Percentiles rank a stretch among this genome's conserved stretches.
These are phyloP conservation scores for Cetraspora pellucida DNA, from an alignment of 192 early-diverging fungal genomes.

Conservation along the genomic window DNA sequence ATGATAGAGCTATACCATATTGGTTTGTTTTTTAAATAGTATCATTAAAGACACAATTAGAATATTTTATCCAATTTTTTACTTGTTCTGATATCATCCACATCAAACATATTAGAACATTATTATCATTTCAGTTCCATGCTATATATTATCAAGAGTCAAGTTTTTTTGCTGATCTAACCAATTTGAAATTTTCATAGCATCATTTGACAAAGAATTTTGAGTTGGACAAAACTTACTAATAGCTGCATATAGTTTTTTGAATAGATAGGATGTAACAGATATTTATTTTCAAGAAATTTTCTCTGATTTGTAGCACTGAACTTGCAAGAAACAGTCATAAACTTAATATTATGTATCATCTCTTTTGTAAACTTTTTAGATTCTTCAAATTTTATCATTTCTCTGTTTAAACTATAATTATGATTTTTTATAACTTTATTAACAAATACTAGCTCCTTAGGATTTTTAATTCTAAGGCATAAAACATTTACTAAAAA, in stretches of 20 bases:
- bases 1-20: not conserved
- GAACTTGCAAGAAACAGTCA: not conserved
- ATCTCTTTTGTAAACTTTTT: not conserved
- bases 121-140: not conserved
- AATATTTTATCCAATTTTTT: conserved; percentile 5
- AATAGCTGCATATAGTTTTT: not conserved
- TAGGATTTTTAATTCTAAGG: not conserved
- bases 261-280: not conserved
- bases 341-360: not conserved
- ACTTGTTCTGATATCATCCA: not conserved
- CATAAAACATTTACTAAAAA: not conserved
- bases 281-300: not conserved
- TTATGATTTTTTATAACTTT: not conserved
- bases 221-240: not conserved
- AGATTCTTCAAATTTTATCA: not conserved
- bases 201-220: not conserved
- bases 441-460: not conserved
- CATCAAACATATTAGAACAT: not conserved
- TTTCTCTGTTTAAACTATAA: not conserved
- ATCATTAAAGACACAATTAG: not conserved
- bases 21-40: not conserved
- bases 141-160: not conserved
- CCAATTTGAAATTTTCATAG: not conserved
- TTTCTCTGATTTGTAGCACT: not conserved
- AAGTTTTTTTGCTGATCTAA: not conserved